Percentiles rank a stretch among this genome's conserved stretches.
Conservation (phyloP, 1,284 basidiomycete species). For the Fomitopsis pinicola region DNA sequence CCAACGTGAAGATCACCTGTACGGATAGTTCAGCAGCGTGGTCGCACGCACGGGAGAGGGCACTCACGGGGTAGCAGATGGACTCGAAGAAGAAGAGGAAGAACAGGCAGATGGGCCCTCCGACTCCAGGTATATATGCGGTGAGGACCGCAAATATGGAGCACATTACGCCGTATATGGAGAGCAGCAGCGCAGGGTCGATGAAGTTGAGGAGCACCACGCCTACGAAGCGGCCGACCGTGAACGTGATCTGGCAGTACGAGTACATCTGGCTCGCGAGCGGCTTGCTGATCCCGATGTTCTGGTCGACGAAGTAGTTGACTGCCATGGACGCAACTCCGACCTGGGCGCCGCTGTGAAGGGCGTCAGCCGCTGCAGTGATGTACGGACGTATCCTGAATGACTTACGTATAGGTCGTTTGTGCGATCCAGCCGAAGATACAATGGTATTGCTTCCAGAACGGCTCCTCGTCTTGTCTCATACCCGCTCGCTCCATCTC, state of each 20-base stretch:
- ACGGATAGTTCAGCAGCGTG: neutral
- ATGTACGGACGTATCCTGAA: neutral
- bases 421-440: conserved; percentile 71
- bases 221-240: conserved; percentile 62
- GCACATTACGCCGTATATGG: conserved; percentile 50
- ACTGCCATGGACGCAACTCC: conserved; percentile 71
- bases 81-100: conserved; percentile 77
- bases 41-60: conserved; percentile 16
- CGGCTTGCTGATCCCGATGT: conserved; percentile 49
- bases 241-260: conserved; percentile 72
- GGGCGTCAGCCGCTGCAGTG: too few relatives aligned
- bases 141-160: conserved; percentile 50
- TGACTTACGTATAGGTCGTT: conserved; percentile 58
- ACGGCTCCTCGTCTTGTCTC: conserved; percentile 45
- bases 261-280: conserved; percentile 64
- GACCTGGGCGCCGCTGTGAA: conserved; percentile 63
- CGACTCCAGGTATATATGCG: conserved; percentile 46
- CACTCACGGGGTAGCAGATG: conserved; percentile 58
- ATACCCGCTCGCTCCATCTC: conserved; percentile 44
- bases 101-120: conserved; percentile 63
- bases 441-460: conserved; percentile 70
- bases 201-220: conserved; percentile 60
- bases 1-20: conserved; percentile 67
- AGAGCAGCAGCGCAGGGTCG: conserved; percentile 62
- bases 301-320: conserved; percentile 63